Evolutionary conservation across 352 stramenopile genomes (phyloP), one percentile per base, ranked within the genome.

Genomic region (Phytophthora foliorum): DNA sequence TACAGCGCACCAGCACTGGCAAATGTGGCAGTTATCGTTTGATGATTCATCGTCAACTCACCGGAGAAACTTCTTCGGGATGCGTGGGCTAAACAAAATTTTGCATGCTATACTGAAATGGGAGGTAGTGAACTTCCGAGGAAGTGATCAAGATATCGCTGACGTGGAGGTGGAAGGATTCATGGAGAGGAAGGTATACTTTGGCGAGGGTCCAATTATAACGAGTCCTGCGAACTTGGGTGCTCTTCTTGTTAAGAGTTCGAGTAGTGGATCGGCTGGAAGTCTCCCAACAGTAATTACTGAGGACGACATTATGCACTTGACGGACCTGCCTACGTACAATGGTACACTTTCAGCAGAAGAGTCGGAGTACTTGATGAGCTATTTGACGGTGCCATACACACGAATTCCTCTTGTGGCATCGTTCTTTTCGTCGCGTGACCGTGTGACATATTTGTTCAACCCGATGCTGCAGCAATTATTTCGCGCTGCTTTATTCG

Each of bases 351-450:
- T 99, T n/a, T 97, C 92, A 13, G 88, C 95, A 21, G 95, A 98
- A 56, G 98, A 99, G 68, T 97, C 94, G 0, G 97, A 99, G 78
- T 96, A 98, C 11, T 93, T 99, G 57, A 91, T 99, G 61, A 97
- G 98, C 70, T 99, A 99, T 74, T 88, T 99, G 56, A 99, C 98
- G 6, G 98, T 98, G 9, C 98, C 98, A 29, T 99, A 99, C 69
- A 94, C 99, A 29, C 77, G 97, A 21, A 99, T 99, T 67, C 98
- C 98, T 32, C 86, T 99, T 6, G 89, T 99, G 29, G 75, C 98
- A 9, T 95, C 98, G 45, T 99, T 99, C 63, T 99, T 99, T 61
- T 91, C 97, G 7, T 96, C 88, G 13, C 78, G 91, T 42, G 91
- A 98, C 53, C 87, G 91, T 14, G 84, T 97, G 21, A 95, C 90